Conservation (phyloP, 805 yeast species). For the Barnettozyma pratensis region DNA sequence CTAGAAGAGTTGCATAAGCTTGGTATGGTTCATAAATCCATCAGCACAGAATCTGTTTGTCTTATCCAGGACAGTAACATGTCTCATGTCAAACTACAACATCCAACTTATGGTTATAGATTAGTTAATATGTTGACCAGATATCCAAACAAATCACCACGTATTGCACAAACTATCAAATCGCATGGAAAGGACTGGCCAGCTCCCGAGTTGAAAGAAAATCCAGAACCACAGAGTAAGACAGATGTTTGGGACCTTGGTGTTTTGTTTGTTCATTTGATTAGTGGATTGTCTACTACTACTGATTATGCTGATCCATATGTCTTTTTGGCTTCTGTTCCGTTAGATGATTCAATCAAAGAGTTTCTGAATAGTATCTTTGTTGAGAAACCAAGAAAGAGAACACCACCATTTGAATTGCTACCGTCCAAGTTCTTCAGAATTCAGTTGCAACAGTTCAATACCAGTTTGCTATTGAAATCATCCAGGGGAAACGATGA, state of each 20-base stretch:
- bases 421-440: conserved; percentile 80
- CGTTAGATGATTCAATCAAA: conserved; percentile 51
- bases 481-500: conserved; percentile 14
- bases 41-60: conserved; percentile 56
- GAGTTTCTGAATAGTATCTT: conserved; percentile 68
- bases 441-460: conserved; percentile 49
- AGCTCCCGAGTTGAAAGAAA: conserved; percentile 66
- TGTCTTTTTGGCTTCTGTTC: conserved; percentile 48
- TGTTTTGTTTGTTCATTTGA: conserved; percentile 61
- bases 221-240: conserved; percentile 57
- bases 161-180: conserved; percentile 18
- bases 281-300: conserved; percentile 40
- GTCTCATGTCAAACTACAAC: conserved; percentile 52
- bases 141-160: conserved; percentile 30
- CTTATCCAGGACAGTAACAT: conserved; percentile 50
- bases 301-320: conserved; percentile 7
- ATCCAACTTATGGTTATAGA: conserved; percentile 54
- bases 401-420: conserved; percentile 81
- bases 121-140: conserved; percentile 35
- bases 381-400: conserved; percentile 55
- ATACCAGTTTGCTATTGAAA: conserved; percentile 20
- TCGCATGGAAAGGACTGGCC: conserved; percentile 44
- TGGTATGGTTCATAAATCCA: conserved; percentile 73
- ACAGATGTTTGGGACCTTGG: conserved; percentile 96
- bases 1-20: conserved; percentile 77